phyloP scores from a whole-genome alignment of 2,329 filamentous ascomycete genomes.

The Phoma sp. region DNA sequence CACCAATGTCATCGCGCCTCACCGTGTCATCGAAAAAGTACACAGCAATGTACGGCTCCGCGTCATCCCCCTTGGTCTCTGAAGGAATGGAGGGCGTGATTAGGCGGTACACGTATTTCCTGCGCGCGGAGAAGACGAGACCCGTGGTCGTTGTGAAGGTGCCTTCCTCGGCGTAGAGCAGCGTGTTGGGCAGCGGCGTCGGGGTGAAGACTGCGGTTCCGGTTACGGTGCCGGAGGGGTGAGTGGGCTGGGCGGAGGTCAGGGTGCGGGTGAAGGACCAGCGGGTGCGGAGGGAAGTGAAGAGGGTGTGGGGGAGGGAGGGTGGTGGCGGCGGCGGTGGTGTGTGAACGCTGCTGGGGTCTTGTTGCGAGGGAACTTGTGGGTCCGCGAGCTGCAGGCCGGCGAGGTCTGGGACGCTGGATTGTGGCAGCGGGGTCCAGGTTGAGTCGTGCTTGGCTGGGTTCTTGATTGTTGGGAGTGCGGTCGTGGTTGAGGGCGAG shows the following conservation, averaged over 20 bases:
- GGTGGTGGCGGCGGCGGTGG: neutral
- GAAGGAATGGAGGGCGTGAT: too few species aligned
- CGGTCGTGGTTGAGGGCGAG: neutral
- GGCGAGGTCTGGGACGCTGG: neutral
- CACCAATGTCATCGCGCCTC: slow-evolving; percentile 3
- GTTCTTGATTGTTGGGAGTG: neutral
- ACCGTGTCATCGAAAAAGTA: slow-evolving; percentile 25
- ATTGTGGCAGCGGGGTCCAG: neutral
- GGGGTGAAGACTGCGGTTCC: slow-evolving; percentile 65
- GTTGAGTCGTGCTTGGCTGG: neutral
- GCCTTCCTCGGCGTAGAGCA: slow-evolving; percentile 72
- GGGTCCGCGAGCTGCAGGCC: neutral
- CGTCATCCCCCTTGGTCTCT: too few species aligned
- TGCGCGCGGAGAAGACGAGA: slow-evolving; percentile 63
- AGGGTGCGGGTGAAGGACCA: slow-evolving; percentile 70
- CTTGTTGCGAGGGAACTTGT: neutral
- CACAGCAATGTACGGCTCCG: slow-evolving; percentile 10
- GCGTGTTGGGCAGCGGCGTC: slow-evolving; percentile 54
- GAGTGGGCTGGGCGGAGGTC: slow-evolving; percentile 60
- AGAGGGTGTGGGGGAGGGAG: slow-evolving; percentile 14
- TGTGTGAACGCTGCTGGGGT: neutral
- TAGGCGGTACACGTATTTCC: slow-evolving; percentile 69
- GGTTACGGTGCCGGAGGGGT: slow-evolving; percentile 69
- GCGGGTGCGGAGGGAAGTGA: slow-evolving; percentile 16
- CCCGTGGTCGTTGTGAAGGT: slow-evolving; percentile 64